phyloP scores from a whole-genome alignment of 1,284 basidiomycete genomes.

The Termitomyces sp. region DNA sequence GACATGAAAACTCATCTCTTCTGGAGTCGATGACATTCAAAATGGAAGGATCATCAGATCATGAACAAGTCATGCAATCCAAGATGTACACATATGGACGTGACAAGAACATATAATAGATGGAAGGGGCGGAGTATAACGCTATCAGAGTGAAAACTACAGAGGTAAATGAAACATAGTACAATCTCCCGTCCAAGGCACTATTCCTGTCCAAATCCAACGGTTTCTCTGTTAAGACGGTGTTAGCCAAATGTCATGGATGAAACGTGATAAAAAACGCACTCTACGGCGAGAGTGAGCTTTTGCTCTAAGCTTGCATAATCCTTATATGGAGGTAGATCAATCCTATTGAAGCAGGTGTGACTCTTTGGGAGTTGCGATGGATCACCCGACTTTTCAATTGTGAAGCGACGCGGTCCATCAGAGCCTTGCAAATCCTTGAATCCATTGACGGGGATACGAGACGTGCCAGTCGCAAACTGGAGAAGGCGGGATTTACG shows the following conservation, averaged over 20 bases:
- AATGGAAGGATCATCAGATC: not conserved
- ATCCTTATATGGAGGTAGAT: conserved; percentile 82
- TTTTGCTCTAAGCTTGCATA: conserved; percentile 82
- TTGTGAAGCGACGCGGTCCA: conserved; percentile 85
- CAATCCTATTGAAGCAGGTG: conserved; percentile 85
- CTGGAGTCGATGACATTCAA: not conserved
- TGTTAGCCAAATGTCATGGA: conserved; percentile 3
- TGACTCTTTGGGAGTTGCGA: conserved; percentile 82
- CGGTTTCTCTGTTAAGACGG: conserved; percentile 49
- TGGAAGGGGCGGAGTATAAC: not conserved
- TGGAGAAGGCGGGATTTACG: conserved; percentile 86
- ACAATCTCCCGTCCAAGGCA: not conserved
- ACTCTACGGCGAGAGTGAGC: conserved; percentile 80
- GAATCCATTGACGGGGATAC: conserved; percentile 92
- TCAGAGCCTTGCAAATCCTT: conserved; percentile 94
- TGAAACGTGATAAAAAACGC: conserved; percentile 24
- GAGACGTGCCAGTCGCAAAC: conserved; percentile 90
- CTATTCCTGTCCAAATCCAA: conserved; percentile 68
- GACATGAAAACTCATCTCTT: not conserved
- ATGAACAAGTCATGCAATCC: not conserved
- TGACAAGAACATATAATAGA: conserved; percentile 3
- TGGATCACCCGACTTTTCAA: conserved; percentile 85
- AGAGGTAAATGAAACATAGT: not conserved
- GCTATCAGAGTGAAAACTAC: not conserved
- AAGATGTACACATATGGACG: not conserved